Evolutionary conservation across 179 eudicot species (phyloP).

Genomic region (Monotropa hypopitys): DNA sequence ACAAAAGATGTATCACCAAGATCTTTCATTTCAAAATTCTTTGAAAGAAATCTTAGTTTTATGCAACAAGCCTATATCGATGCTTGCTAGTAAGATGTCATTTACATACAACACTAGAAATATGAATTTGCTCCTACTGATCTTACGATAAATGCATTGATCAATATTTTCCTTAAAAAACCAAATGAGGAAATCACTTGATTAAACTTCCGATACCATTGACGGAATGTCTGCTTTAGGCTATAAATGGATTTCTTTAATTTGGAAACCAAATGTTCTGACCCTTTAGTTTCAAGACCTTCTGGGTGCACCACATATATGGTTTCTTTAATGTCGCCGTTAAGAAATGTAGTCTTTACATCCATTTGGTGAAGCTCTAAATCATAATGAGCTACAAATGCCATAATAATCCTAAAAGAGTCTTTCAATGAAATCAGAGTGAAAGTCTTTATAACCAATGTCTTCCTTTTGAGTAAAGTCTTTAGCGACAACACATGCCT

Average conservation of each 20-base stretch:
- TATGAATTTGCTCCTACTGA: neutral
- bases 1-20: neutral
- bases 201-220: neutral
- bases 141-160: neutral
- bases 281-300: neutral
- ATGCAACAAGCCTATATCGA: neutral
- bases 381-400: neutral
- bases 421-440: neutral
- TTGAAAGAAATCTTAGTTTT: neutral
- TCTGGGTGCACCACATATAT: neutral
- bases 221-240: neutral
- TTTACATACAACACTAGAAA: neutral
- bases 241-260: neutral
- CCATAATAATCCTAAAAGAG: neutral
- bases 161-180: neutral
- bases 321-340: neutral
- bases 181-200: neutral
- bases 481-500: neutral
- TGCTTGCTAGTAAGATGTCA: neutral
- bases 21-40: neutral
- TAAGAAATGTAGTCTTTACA: neutral
- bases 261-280: neutral
- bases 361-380: neutral
- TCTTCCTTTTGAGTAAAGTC: neutral
- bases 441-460: neutral